A percentile compares a stretch with the other conserved stretches of the same genome.
Evolutionary conservation across 1,284 basidiomycete species (phyloP).

Genomic region (Vanrija sp.): DNA sequence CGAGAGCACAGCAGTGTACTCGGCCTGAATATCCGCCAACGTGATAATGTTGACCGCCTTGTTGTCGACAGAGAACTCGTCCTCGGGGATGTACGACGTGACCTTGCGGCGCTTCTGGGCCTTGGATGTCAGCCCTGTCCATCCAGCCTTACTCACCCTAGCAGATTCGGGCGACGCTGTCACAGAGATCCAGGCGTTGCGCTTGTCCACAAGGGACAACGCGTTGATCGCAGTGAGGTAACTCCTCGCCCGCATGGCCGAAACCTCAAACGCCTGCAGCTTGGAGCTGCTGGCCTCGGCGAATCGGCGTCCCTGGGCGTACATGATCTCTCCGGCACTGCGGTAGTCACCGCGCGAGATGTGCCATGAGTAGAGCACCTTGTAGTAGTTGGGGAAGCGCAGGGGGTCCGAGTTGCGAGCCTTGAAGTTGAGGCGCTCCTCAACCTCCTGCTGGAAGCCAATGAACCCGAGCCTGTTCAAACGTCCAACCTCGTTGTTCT

Average conservation of each 20-base stretch:
- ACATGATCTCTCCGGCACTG: conserved; percentile 86
- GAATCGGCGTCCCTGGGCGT: conserved; percentile 80
- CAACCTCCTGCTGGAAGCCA: conserved; percentile 80
- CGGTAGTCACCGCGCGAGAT: conserved; percentile 79
- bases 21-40: conserved; percentile 75
- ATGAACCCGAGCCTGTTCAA: conserved; percentile 82
- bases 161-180: conserved; percentile 32
- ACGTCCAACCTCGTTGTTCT: conserved; percentile 72
- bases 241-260: conserved; percentile 71
- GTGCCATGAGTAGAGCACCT: conserved; percentile 94
- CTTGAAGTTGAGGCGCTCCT: conserved; percentile 85
- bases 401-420: conserved; percentile 90
- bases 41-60: conserved; percentile 70
- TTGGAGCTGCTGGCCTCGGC: conserved; percentile 50
- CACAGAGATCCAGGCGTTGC: conserved; percentile 78
- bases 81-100: conserved; percentile 71
- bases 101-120: conserved; percentile 65
- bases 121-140: conserved; percentile 14
- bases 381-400: conserved; percentile 78
- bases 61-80: conserved; percentile 59
- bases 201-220: conserved; percentile 72
- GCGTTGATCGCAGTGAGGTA: conserved; percentile 87
- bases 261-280: conserved; percentile 55
- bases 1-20: conserved; percentile 74
- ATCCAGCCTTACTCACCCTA: not conserved